Base-by-base conservation (phyloP, 768 basidiomycete genomes). In the Aureoboletus auriporus region DNA sequence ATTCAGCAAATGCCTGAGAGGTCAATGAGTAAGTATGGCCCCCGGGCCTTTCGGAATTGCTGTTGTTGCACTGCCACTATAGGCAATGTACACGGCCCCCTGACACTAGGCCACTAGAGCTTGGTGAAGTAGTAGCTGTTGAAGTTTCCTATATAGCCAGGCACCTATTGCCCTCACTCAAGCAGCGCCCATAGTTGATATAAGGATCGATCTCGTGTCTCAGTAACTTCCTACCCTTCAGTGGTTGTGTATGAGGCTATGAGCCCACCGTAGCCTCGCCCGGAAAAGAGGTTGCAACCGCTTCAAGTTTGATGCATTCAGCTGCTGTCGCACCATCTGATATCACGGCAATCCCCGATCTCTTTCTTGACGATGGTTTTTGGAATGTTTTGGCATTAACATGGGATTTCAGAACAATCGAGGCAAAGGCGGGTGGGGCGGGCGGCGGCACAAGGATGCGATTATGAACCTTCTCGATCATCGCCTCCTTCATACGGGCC, bases 351-450 rank as follows among this genome's bases (percentile, higher is more conserved):
- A 55, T 61, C 43, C 45, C 59, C 14, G 50, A 66, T 38, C 63
- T 67, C 29, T 63, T 66, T 17, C 55, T 66, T 6, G 63, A 57
- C 3, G 54, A 67, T 7, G 63, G 59, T 1, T 66, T 74, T 52
- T 83, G 80, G 81, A 82, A 83, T 52, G 61, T 71, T 13, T 62
- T 80, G 10, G 69, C 75, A 0, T 53, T 83, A 6, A 83, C 82
- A 1, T 79, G 75, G 74, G 74, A 79, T 56, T 76, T 83, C 50
- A 72, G 77, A 31, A 75, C 77, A 1, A 73, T 80, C 57, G 63
- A 68, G 29, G 75, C 8, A 23, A 23, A 4, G 20, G 20, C 20
- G 20, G 20, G n/a, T n/a, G n/a, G n/a, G n/a, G n/a, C n/a, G n/a
- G n/a, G n/a, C n/a, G n/a, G 20, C 20, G 20, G 4, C 20, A 2